Evolutionary conservation across 2,329 filamentous ascomycete species (phyloP), one percentile per base, ranked within the genome.

Genomic region (Aspergillus sp.): DNA sequence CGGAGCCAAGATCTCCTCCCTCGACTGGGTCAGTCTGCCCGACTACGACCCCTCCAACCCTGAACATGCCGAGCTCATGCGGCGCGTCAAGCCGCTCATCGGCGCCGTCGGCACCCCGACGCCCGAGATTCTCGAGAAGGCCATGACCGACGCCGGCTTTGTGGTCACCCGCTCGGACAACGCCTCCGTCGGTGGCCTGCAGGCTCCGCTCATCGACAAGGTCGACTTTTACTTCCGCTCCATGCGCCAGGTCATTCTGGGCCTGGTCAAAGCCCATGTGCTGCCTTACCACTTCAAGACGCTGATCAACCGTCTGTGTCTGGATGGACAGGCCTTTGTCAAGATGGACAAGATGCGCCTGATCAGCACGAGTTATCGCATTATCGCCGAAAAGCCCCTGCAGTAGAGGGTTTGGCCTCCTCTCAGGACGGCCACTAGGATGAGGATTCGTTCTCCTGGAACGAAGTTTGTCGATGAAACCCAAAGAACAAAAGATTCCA

Each of bases 41-140:
- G 71, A 71, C 14, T 81, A 80, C 60, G 73, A 81, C 50, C 62
- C 76, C 4, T 61, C 60, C 19, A 74, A 81, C 57, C 66, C 73
- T 2, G 70, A 77, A 52, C 79, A 82, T 46, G 71, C 69, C 24
- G 74, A 74, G 58, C 73, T 82, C 36, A 82, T 82, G 79, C 69
- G 76, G 20, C 76, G 79, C 40, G 78, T 80, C 33, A 82, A 82
- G 70, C 79, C 79, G 13, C 64, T 82, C 41, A 81, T 82, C 55
- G 79, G 79, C 20, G 79, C 79, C 32, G 78, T 82, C 8, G 79
- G 79, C 35, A 82, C 79, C 2, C 79, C 79, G 33, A 81, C 79
- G 3, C 78, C 77, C 4, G 64, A 67, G 30, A 71, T 68, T 11
- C 67, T 82, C 33, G 78, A 81, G 59, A 63, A 65, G 47, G 77